Percentiles rank a stretch among this genome's conserved stretches.
Conservation (phyloP, 805 yeast genomes). For the Candida xyloterini region DNA sequence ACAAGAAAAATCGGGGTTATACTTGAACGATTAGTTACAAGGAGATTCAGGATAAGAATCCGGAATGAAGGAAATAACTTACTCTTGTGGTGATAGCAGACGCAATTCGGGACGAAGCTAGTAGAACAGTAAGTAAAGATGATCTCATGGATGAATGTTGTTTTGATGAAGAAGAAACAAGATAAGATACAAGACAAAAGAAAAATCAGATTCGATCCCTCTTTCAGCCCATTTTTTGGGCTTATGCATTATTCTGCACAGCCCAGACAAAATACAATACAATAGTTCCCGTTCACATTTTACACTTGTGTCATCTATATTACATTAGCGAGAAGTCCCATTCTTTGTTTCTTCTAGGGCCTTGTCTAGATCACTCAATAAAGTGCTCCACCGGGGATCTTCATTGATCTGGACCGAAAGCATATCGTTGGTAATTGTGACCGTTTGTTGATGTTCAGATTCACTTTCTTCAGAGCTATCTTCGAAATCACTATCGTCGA, state of each 20-base stretch:
- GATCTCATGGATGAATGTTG: neutral
- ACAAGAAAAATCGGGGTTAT: constrained; percentile 24
- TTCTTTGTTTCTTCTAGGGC: constrained; percentile 23
- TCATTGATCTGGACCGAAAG: constrained; percentile 2
- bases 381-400: constrained; percentile 18
- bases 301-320: neutral
- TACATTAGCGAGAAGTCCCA: neutral
- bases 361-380: constrained; percentile 22
- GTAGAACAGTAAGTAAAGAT: neutral
- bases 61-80: neutral
- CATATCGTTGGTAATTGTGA: neutral
- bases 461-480: constrained; percentile 18
- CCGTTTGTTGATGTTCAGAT: constrained; percentile 4
- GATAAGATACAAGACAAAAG: neutral
- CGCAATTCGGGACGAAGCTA: constrained; percentile 2
- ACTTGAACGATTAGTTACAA: neutral
- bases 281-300: neutral
- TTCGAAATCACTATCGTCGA: constrained; percentile 35
- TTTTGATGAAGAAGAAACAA: neutral
- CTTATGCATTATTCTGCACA: no score
- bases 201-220: constrained; percentile 1
- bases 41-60: neutral
- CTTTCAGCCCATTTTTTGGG: neutral
- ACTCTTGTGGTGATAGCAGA: constrained; percentile 15
- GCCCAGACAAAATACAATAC: no score